phyloP scores from a whole-genome alignment of 352 stramenopile species.

The Globisporangium acanthophoron region DNA sequence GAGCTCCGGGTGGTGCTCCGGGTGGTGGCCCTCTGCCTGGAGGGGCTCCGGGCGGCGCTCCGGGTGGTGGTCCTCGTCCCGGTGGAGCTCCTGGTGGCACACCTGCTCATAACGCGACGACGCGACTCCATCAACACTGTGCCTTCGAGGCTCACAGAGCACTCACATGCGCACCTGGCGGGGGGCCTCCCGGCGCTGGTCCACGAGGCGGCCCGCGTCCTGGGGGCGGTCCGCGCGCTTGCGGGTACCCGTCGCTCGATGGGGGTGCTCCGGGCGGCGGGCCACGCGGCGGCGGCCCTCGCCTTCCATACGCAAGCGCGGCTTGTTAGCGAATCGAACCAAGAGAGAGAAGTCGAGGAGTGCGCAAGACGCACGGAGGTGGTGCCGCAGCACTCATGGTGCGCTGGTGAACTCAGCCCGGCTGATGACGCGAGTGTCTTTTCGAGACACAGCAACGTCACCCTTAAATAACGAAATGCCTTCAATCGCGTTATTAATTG shows the following conservation, averaged over 20 bases:
- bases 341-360: too few species aligned
- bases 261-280: slow-evolving; percentile 21
- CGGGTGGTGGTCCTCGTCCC: slow-evolving; percentile 18
- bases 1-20: slow-evolving; percentile 12
- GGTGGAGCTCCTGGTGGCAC: slow-evolving; percentile 3
- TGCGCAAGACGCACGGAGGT: too few species aligned
- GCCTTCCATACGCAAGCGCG: slow-evolving; percentile 1
- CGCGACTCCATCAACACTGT: neutral
- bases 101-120: neutral
- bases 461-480: too few species aligned
- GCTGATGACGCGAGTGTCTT: too few species aligned
- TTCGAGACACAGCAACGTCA: too few species aligned
- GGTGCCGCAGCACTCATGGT: too few species aligned
- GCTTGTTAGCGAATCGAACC: too few species aligned
- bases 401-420: too few species aligned
- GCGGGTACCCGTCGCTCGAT: slow-evolving; percentile 29
- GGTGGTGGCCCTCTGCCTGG: slow-evolving; percentile 5
- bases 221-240: slow-evolving; percentile 45
- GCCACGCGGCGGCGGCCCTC: slow-evolving; percentile 25
- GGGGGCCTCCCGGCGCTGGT: slow-evolving; percentile 33
- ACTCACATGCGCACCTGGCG: slow-evolving; percentile 24
- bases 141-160: neutral
- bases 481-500: too few species aligned
- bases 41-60: slow-evolving; percentile 10
- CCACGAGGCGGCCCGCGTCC: slow-evolving; percentile 28